These are phyloP conservation scores for Rozella allomycis DNA, from an alignment of 371 early-diverging fungal species.

Conservation along the genomic window DNA sequence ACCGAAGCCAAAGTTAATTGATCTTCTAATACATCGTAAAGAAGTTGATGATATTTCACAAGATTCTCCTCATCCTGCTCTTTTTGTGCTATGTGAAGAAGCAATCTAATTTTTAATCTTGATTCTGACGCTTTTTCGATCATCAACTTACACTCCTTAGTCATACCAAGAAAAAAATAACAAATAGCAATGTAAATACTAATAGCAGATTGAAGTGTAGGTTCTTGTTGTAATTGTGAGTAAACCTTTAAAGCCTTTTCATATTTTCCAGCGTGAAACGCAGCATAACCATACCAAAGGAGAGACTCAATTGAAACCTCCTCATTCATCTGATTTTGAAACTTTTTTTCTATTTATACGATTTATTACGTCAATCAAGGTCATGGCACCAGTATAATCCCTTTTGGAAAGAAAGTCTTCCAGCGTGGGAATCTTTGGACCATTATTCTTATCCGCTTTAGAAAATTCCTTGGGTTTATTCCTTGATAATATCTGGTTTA, in stretches of 20 bases:
- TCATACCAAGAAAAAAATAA: constrained; percentile 29
- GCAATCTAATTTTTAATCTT: constrained; percentile 27
- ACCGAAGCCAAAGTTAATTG: constrained; percentile 29
- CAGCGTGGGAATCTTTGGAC: constrained; percentile 18
- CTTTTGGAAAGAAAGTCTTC: constrained; percentile 17
- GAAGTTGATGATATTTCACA: constrained; percentile 27
- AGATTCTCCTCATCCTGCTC: constrained; percentile 30
- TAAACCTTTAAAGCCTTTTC: constrained; percentile 25
- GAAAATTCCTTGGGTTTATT: too few relatives aligned
- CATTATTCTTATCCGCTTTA: constrained; percentile 5
- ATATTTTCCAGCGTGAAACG: constrained; percentile 26
- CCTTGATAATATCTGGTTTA: too few relatives aligned
- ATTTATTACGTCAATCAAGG: constrained; percentile 19
- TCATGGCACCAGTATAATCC: constrained; percentile 28
- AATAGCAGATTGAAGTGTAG: constrained; percentile 12
- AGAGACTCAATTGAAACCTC: constrained; percentile 11
- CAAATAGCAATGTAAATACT: constrained; percentile 17
- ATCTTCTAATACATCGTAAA: constrained; percentile 33
- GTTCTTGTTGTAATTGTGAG: constrained; percentile 8
- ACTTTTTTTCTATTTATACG: too few relatives aligned
- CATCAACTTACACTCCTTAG: constrained; percentile 25
- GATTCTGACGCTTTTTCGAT: constrained; percentile 22
- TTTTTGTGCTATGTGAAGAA: constrained; percentile 31
- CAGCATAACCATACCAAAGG: constrained; percentile 23
- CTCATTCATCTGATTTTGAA: too few relatives aligned